Evolutionary conservation across 768 basidiomycete species (phyloP).

Genomic region (Lenzites betulinus): DNA sequence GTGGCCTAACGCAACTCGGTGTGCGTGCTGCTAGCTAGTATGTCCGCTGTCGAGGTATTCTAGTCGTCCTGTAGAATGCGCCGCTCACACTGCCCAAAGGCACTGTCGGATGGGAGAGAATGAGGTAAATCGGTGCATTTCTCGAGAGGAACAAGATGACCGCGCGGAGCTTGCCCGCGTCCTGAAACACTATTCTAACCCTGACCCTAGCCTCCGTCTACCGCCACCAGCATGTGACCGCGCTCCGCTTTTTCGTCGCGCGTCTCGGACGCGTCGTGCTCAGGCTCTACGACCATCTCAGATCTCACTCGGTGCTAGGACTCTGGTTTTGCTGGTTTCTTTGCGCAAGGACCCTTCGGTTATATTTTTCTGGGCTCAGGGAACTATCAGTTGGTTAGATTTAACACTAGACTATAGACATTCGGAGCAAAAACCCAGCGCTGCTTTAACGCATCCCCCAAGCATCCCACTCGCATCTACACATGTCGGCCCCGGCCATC

Average conservation of each 20-base stretch:
- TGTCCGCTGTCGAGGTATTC: background rate
- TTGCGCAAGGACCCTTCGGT: too few species aligned
- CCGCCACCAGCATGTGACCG: slow-evolving; percentile 12
- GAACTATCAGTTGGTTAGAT: too few species aligned
- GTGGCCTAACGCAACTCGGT: background rate
- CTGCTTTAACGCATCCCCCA: background rate
- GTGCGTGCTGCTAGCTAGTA: background rate
- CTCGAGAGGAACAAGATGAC: background rate
- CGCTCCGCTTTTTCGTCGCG: slow-evolving; percentile 6
- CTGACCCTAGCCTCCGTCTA: slow-evolving; percentile 6
- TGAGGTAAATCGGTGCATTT: background rate
- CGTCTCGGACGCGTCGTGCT: slow-evolving; percentile 1
- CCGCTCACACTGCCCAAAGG: background rate
- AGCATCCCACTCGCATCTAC: background rate
- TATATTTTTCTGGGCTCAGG: too few species aligned
- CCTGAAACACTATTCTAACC: slow-evolving; percentile 8
- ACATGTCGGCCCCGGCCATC: background rate
- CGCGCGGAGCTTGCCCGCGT: background rate
- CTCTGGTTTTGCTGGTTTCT: too few species aligned
- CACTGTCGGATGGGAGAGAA: background rate
- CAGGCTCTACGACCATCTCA: background rate
- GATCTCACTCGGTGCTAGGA: background rate
- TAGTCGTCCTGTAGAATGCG: background rate
- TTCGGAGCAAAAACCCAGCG: too few species aligned
- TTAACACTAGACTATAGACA: too few species aligned